Percentiles rank a stretch among this genome's conserved stretches.
Evolutionary conservation across 306 rosid genomes (phyloP).

Genomic region (Betula pendula): DNA sequence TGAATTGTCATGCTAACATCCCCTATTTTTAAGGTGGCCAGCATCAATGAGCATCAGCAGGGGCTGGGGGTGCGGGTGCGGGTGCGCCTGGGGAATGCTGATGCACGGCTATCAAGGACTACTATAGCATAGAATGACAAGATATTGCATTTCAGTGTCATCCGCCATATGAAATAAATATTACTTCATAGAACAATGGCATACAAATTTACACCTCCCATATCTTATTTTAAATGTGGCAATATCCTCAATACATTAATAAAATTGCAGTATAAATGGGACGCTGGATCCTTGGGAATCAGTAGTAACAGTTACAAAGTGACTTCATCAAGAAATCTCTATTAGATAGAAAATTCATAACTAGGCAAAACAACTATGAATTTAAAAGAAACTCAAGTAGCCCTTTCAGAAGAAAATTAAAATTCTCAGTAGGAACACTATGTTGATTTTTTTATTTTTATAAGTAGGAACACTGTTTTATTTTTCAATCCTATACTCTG

Average conservation of each 20-base stretch:
- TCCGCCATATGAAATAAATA: background rate
- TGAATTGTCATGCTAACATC: background rate
- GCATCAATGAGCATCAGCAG: background rate
- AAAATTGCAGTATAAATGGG: background rate
- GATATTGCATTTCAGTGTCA: background rate
- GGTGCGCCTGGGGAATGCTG: background rate
- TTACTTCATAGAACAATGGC: background rate
- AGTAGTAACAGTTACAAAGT: background rate
- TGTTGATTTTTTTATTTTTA: too few relatives aligned
- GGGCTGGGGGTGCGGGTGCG: background rate
- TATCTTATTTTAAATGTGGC: background rate
- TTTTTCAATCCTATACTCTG: background rate
- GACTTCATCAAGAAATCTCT: background rate
- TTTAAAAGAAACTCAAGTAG: background rate
- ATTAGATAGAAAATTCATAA: background rate
- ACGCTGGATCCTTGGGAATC: background rate
- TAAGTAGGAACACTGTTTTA: too few relatives aligned
- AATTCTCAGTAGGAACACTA: too few relatives aligned
- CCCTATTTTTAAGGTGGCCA: background rate
- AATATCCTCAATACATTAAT: background rate
- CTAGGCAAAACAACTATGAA: background rate
- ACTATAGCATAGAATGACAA: background rate
- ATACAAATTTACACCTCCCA: background rate
- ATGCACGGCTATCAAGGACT: background rate
- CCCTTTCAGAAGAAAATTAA: background rate